Evolutionary conservation across 495 filamentous ascomycete genomes (phyloP).

Genomic region (Penicillium lividum): DNA sequence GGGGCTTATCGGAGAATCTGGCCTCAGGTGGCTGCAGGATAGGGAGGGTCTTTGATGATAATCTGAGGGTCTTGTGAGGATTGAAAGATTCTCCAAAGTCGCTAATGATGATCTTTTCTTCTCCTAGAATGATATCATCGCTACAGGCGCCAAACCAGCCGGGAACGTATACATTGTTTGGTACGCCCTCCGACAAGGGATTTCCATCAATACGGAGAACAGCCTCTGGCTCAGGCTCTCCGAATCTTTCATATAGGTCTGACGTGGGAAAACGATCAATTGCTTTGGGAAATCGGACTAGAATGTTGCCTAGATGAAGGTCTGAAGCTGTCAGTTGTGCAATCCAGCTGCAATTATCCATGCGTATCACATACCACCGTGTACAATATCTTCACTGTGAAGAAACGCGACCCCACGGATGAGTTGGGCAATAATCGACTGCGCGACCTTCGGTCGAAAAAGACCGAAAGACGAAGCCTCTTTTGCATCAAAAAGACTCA

Average conservation of each 20-base stretch:
- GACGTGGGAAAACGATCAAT: slow-evolving; percentile 19
- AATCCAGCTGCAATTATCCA: slow-evolving; percentile 2
- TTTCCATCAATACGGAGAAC: slow-evolving; percentile 25
- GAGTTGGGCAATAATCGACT: slow-evolving; percentile 31
- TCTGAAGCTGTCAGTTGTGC: slow-evolving; percentile 17
- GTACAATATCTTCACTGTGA: slow-evolving; percentile 31
- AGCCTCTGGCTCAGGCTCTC: slow-evolving; percentile 20
- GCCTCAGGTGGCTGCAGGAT: slow-evolving; percentile 28
- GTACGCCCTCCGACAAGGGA: slow-evolving; percentile 16
- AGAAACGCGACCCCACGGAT: slow-evolving; percentile 30
- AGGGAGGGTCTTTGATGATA: slow-evolving; percentile 21
- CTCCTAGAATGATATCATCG: slow-evolving; percentile 15
- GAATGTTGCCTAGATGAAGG: slow-evolving; percentile 28
- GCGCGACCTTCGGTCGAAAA: slow-evolving; percentile 25
- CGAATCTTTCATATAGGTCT: slow-evolving; percentile 23
- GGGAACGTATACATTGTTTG: slow-evolving; percentile 13
- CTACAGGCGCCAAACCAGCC: slow-evolving; percentile 23
- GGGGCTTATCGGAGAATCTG: slow-evolving; percentile 23
- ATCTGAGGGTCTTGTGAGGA: slow-evolving; percentile 11
- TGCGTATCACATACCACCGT: slow-evolving; percentile 29
- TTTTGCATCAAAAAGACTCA: slow-evolving; percentile 28
- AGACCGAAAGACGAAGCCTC: slow-evolving; percentile 25
- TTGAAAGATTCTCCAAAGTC: slow-evolving; percentile 34
- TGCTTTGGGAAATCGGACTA: slow-evolving; percentile 19
- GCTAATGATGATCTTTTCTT: slow-evolving; percentile 19